Conservation (phyloP, 345 rosid genomes). For the Rhizophora mangle region DNA sequence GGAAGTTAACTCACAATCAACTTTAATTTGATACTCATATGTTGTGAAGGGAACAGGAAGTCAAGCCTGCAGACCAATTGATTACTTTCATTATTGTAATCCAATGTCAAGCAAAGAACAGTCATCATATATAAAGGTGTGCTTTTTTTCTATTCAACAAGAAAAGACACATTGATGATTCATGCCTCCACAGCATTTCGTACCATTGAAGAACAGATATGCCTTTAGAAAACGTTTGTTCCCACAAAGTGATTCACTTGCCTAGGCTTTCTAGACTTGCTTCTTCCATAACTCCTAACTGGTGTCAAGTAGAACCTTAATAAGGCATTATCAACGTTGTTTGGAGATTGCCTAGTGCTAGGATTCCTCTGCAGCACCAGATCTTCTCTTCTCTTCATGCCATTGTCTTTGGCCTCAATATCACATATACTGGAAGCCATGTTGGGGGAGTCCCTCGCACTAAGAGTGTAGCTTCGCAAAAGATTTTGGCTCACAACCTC, state of each 20-base stretch:
- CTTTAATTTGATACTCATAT: background rate
- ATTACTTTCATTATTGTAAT: constrained; percentile 15
- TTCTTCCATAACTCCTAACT: constrained; percentile 46
- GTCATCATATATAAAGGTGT: constrained; percentile 17
- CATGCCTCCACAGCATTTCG: constrained; percentile 35
- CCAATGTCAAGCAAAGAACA: constrained; percentile 23
- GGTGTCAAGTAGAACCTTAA: constrained; percentile 79
- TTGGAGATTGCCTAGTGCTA: constrained; percentile 80
- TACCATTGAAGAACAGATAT: constrained; percentile 17
- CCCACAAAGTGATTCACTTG: constrained; percentile 37
- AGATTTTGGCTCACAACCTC: constrained; percentile 56
- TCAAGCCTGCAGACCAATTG: too few relatives aligned
- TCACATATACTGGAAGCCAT: constrained; percentile 29
- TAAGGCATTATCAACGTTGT: constrained; percentile 62
- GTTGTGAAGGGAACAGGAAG: background rate
- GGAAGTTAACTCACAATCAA: background rate
- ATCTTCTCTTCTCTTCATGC: constrained; percentile 39
- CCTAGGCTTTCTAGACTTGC: constrained; percentile 58
- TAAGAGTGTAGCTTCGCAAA: constrained; percentile 53
- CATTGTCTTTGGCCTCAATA: constrained; percentile 30
- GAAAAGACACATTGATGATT: constrained; percentile 24
- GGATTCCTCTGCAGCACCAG: constrained; percentile 57
- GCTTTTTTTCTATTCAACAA: constrained; percentile 35
- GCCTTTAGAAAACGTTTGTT: constrained; percentile 33
- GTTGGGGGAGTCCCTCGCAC: constrained; percentile 44